These are phyloP conservation scores for Setomelanomma holmii DNA, from an alignment of 2,329 filamentous ascomycete species.

Conservation along the genomic window DNA sequence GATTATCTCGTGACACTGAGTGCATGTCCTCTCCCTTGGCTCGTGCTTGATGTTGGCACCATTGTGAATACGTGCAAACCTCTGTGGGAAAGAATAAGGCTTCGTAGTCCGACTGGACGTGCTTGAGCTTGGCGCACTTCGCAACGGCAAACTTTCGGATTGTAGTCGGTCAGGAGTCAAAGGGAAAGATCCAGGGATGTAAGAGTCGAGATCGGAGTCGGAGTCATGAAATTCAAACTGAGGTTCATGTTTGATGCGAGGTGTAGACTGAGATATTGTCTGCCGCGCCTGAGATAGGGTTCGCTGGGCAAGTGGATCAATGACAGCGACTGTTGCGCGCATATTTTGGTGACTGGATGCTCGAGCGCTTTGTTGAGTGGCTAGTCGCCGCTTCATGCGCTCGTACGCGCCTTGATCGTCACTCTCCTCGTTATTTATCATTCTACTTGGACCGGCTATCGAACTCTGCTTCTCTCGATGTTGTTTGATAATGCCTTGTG, in stretches of 20 bases:
- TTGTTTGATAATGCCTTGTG: conserved; percentile 23
- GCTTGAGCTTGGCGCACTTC: neutral
- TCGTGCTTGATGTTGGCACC: neutral
- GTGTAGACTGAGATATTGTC: conserved; percentile 9
- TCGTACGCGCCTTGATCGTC: conserved; percentile 9
- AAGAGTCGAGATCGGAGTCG: conserved; percentile 15
- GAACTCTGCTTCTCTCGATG: conserved; percentile 10
- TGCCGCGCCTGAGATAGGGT: too few relatives aligned
- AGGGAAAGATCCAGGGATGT: conserved; percentile 15
- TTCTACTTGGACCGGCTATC: neutral
- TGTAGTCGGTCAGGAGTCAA: neutral
- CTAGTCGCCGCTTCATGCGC: conserved; percentile 12
- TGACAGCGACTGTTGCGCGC: too few relatives aligned
- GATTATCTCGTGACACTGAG: conserved; percentile 18
- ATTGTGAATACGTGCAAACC: neutral
- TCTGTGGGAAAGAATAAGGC: neutral
- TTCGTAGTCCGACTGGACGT: neutral
- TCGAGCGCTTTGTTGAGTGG: neutral
- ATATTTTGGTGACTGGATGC: neutral
- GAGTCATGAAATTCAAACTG: conserved; percentile 4
- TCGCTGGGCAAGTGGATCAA: too few relatives aligned
- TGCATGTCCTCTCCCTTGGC: conserved; percentile 12
- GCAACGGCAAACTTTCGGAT: neutral
- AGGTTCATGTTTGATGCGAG: conserved; percentile 16
- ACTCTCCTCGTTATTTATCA: conserved; percentile 8